Percentiles rank a stretch among this genome's conserved stretches.
These are phyloP conservation scores for Quercus lobata DNA, from an alignment of 331 rosid species.

Conservation along the genomic window DNA sequence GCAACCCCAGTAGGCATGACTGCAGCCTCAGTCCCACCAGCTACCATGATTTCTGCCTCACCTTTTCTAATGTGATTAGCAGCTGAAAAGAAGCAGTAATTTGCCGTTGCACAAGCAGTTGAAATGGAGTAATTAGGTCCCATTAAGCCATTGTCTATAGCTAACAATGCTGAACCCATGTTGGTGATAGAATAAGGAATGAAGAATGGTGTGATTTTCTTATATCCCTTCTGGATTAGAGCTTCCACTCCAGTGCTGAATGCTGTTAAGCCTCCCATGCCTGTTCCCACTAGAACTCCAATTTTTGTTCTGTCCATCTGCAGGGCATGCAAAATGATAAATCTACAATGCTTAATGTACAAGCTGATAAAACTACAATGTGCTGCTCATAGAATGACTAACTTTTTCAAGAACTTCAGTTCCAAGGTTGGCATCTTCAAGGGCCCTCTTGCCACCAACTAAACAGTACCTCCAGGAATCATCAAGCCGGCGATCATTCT, in stretches of 20 bases:
- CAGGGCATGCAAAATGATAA: not conserved
- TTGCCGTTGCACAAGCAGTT: conserved; percentile 68
- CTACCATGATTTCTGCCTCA: conserved; percentile 69
- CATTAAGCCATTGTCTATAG: conserved; percentile 65
- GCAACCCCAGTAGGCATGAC: conserved; percentile 53
- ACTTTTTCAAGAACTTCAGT: conserved; percentile 38
- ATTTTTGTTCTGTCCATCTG: conserved; percentile 58
- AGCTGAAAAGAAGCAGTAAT: conserved; percentile 60
- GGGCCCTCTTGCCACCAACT: conserved; percentile 64
- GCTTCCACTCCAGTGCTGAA: conserved; percentile 51
- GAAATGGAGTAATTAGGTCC: conserved; percentile 76
- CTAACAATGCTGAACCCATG: conserved; percentile 72
- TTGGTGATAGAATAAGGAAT: conserved; percentile 61
- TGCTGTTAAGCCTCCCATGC: conserved; percentile 66
- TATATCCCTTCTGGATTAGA: conserved; percentile 47
- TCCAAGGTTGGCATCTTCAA: conserved; percentile 66
- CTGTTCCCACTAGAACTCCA: conserved; percentile 48
- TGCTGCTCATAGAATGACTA: conserved; percentile 13
- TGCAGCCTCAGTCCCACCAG: conserved; percentile 71
- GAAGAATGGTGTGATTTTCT: conserved; percentile 58
- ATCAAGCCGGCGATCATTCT: conserved; percentile 57
- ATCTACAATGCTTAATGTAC: not conserved
- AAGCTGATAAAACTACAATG: conserved; percentile 1
- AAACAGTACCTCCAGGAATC: conserved; percentile 64
- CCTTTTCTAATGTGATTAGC: conserved; percentile 72